Evolutionary conservation across 139 green algal species (phyloP), one percentile per base, ranked within the genome.

Genomic region (Bryopsis sp.): DNA sequence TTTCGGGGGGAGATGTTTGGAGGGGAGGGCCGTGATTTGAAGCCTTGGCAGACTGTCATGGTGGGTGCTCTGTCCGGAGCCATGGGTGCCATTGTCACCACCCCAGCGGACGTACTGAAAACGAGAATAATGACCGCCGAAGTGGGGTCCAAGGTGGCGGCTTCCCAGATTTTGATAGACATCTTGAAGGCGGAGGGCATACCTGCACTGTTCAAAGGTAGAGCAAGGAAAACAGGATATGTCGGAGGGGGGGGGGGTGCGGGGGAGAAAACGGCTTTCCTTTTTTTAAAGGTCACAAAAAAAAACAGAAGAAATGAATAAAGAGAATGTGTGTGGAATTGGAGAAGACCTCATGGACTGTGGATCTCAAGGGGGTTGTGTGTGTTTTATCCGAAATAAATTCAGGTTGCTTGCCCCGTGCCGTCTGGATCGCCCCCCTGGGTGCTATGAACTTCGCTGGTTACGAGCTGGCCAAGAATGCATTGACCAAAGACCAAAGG

Each of bases 401-500:
- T 54, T 11, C 26, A 69, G 62, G 62, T 1, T 79, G 74, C 0
- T 57, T 89, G 60, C 73, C 78, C 2, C 69, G 85, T 11, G 83
- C 83, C 5, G 46, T 85, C 19, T 92, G 85, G 85, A 87, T 89
- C 33, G 85, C 84, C 0, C 85, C 85, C 0, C 61, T 85, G 19
- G 85, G 85, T 0, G 84, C 84, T 43, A 88, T 92, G 78, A 90
- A 89, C 71, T 92, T 92, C 71, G 74, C 74, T 61, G 83, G 81
- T 15, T 90, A 91, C 59, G 85, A 91, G 72, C 72, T 91, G 24
- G 85, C 85, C 33, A 88, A 87, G 63, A 68, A 71, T 5, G 85
- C 85, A 1, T 75, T 91, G 63, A 72, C 34, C 7, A 43, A 69
- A 69, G 62, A 35, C 5, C 35, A 69, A 8, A 69, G 43, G 26